Evolutionary conservation across 345 rosid genomes (phyloP).

Genomic region (Eucalyptus leucophloia): DNA sequence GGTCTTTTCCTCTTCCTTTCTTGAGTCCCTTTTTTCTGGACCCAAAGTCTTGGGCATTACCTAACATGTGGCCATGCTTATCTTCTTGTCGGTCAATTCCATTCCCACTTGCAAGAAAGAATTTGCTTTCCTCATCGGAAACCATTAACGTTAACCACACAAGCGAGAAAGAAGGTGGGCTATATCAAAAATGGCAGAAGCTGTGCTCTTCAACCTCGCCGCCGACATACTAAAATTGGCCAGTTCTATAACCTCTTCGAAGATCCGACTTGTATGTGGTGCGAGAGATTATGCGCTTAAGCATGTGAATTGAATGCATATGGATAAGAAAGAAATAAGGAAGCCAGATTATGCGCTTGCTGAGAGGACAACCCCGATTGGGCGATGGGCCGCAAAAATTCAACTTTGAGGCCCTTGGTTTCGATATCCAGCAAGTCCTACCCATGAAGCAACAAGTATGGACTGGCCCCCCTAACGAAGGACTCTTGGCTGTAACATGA

Average conservation of each 20-base stretch:
- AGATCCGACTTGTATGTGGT: neutral
- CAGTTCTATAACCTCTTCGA: neutral
- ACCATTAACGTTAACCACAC: neutral
- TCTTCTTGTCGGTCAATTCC: neutral
- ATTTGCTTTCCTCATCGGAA: neutral
- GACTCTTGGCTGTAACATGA: no score
- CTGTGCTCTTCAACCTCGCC: neutral
- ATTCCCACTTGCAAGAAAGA: neutral
- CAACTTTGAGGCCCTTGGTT: no score
- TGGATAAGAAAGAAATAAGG: no score
- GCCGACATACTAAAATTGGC: neutral
- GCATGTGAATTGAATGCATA: no score
- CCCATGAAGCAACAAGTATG: no score
- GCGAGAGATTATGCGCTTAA: neutral
- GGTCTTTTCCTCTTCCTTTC: neutral
- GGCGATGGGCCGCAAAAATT: no score
- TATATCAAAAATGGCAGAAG: neutral
- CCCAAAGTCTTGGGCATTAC: neutral
- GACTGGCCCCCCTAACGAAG: neutral
- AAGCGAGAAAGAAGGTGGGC: neutral
- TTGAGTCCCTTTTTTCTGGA: neutral
- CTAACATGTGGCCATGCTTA: neutral
- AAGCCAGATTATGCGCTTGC: no score
- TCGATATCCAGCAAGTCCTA: no score
- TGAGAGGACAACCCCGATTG: no score